Conservation (phyloP, 441 rosid genomes). For the Biscutella laevigata region DNA sequence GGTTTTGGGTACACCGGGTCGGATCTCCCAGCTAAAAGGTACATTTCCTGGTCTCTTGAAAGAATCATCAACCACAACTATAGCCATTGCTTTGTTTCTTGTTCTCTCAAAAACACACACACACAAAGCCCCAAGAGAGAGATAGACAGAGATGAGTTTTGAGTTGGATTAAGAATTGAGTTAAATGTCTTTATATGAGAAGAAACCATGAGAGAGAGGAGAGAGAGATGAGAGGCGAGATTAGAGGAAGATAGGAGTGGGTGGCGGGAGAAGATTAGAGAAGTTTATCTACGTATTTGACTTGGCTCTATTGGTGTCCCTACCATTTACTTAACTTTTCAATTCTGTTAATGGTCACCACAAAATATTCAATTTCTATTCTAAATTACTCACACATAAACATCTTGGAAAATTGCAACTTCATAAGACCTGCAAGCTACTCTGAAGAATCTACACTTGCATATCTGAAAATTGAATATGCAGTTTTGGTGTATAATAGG, state of each 20-base stretch:
- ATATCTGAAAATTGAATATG: background rate
- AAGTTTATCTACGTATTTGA: constrained; percentile 31
- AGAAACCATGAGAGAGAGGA: constrained; percentile 10
- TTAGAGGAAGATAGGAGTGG: constrained; percentile 55
- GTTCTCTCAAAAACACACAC: background rate
- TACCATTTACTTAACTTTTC: constrained; percentile 21
- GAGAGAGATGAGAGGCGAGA: constrained; percentile 42
- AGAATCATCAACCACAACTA: constrained; percentile 49
- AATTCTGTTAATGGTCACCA: constrained; percentile 20
- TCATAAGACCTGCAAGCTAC: background rate
- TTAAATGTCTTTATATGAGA: constrained; percentile 24
- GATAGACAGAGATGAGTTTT: background rate
- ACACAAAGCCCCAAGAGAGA: background rate
- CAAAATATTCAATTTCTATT: too few relatives aligned
- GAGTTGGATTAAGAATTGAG: constrained; percentile 10
- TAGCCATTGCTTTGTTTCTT: constrained; percentile 25
- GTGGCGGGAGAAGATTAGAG: constrained; percentile 32
- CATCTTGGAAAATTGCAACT: background rate
- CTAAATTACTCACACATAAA: background rate
- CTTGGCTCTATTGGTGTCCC: constrained; percentile 22
- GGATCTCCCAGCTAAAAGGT: constrained; percentile 95
- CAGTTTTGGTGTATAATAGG: too few relatives aligned
- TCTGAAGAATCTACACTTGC: background rate
- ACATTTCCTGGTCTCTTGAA: constrained; percentile 65
- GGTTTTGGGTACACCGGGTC: constrained; percentile 88